These are phyloP conservation scores for Cercophora scortea DNA, from an alignment of 495 filamentous ascomycete species.

Conservation along the genomic window DNA sequence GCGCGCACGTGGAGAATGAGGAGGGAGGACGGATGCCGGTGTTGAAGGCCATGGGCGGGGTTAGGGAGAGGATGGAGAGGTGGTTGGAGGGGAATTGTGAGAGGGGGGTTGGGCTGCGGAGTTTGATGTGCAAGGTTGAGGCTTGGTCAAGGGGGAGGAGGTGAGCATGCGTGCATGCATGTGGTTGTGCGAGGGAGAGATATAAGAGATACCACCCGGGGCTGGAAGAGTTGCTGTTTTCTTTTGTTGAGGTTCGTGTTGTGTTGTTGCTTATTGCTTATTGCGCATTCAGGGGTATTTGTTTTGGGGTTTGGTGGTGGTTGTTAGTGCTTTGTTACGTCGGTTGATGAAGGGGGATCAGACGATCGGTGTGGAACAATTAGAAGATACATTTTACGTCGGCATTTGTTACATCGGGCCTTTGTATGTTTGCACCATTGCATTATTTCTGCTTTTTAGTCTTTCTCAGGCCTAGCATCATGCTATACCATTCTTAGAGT, in stretches of 20 bases:
- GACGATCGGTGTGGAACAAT: too few relatives aligned
- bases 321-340: too few relatives aligned
- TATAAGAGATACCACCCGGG: background rate
- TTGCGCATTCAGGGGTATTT: background rate
- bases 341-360: too few relatives aligned
- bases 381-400: too few relatives aligned
- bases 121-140: conserved; percentile 60
- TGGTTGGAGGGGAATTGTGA: conserved; percentile 79
- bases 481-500: too few relatives aligned
- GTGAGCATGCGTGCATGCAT: too few relatives aligned
- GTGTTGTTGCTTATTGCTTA: background rate
- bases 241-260: background rate
- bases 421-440: too few relatives aligned
- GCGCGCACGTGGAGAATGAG: conserved; percentile 50
- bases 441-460: too few relatives aligned
- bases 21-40: conserved; percentile 57
- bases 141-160: conserved; percentile 33
- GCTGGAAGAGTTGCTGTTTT: conserved; percentile 2
- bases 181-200: background rate
- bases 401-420: too few relatives aligned
- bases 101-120: conserved; percentile 70
- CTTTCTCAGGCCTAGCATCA: too few relatives aligned
- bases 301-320: too few relatives aligned
- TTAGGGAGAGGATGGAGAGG: conserved; percentile 73
- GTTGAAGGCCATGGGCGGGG: conserved; percentile 51